Percentiles rank a stretch among this genome's conserved stretches.
Conservation (phyloP, 768 basidiomycete species). For the Lactarius akahatsu region DNA sequence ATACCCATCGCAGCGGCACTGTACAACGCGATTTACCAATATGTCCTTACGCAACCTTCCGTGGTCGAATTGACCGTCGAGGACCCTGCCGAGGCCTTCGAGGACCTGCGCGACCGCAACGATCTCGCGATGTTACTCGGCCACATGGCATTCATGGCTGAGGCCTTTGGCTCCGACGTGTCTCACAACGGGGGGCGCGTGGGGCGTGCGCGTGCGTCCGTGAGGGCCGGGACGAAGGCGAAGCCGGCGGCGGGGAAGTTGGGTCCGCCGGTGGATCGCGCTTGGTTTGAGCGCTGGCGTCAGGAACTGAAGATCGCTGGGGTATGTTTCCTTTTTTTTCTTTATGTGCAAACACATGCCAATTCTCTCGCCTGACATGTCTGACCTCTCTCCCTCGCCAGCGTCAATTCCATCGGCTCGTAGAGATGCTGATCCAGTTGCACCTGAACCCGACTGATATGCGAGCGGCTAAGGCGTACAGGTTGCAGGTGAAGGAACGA, state of each 20-base stretch:
- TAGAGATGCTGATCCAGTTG: constrained; percentile 86
- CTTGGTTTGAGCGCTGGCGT: constrained; percentile 79
- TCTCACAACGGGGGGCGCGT: constrained; percentile 41
- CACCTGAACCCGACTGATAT: constrained; percentile 64
- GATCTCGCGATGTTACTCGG: constrained; percentile 79
- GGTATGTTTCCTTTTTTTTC: constrained; percentile 41
- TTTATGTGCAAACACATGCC: background rate
- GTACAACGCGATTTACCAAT: constrained; percentile 81
- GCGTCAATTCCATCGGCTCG: constrained; percentile 91
- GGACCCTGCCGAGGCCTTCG: constrained; percentile 97
- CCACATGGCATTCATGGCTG: constrained; percentile 63
- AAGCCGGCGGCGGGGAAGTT: constrained; percentile 52
- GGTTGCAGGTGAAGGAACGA: constrained; percentile 92
- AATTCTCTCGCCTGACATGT: background rate
- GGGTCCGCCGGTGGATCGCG: constrained; percentile 73
- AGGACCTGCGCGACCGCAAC: constrained; percentile 91
- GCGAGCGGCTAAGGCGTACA: constrained; percentile 59
- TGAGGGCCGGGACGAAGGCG: constrained; percentile 28
- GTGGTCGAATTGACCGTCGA: constrained; percentile 95
- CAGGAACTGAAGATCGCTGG: constrained; percentile 85
- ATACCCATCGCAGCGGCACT: constrained; percentile 61
- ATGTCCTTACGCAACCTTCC: constrained; percentile 60
- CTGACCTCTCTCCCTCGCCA: constrained; percentile 35
- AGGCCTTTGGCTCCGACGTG: constrained; percentile 55
- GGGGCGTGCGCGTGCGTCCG: constrained; percentile 34